Evolutionary conservation across 2,329 filamentous ascomycete species (phyloP).

Genomic region (Cordyceps farinosa): DNA sequence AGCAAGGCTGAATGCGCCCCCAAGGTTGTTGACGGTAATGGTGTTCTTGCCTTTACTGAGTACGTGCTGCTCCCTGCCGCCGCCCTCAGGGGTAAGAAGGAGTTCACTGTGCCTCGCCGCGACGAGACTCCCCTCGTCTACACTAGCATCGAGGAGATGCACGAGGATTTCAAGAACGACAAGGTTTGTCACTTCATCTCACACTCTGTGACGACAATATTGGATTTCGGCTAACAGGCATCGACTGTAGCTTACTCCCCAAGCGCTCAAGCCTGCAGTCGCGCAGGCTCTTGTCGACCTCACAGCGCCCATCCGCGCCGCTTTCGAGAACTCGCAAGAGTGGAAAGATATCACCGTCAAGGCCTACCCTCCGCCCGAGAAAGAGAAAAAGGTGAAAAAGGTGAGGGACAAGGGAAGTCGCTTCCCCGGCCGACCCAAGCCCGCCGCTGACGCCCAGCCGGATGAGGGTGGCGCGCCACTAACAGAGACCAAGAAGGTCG

Average conservation of each 20-base stretch:
- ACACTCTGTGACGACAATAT: accelerated
- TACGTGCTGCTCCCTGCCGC: constrained; percentile 78
- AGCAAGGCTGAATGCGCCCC: constrained; percentile 80
- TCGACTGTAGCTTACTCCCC: constrained; percentile 62
- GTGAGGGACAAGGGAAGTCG: constrained; percentile 70
- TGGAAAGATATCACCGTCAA: constrained; percentile 69
- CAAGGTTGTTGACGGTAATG: constrained; percentile 76
- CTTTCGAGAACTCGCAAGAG: constrained; percentile 66
- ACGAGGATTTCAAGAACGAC: constrained; percentile 77
- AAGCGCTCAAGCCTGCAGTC: constrained; percentile 82
- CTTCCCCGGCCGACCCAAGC: constrained; percentile 46
- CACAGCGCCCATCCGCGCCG: constrained; percentile 71
- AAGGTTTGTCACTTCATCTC: constrained; percentile 50
- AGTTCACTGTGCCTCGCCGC: constrained; percentile 67
- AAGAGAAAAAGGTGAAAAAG: constrained; percentile 73
- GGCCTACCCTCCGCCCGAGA: constrained; percentile 73
- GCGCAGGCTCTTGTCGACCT: constrained; percentile 69
- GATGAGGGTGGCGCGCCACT: neutral
- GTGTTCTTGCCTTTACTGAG: constrained; percentile 81
- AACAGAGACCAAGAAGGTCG: neutral
- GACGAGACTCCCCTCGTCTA: constrained; percentile 77
- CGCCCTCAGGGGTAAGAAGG: constrained; percentile 55
- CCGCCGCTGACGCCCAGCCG: constrained; percentile 1
- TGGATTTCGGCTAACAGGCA: neutral
- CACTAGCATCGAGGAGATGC: constrained; percentile 67